These are phyloP conservation scores for Albophoma yamanashiensis DNA, from an alignment of 2,329 filamentous ascomycete species.

Conservation along the genomic window DNA sequence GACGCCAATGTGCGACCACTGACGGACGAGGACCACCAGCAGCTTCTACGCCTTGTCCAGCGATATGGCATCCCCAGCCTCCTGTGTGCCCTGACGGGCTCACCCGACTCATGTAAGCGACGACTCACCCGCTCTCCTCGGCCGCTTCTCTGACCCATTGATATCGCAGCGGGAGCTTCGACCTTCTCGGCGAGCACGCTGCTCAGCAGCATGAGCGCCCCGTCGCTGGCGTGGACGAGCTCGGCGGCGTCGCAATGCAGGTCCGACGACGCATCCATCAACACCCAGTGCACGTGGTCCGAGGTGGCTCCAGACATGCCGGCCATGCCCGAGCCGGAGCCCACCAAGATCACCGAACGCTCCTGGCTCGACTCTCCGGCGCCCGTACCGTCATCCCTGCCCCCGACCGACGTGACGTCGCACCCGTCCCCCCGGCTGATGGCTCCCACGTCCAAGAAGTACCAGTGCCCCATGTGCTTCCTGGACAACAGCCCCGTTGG, in stretches of 20 bases:
- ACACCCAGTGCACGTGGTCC: constrained; percentile 27
- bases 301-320: constrained; percentile 21
- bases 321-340: constrained; percentile 22
- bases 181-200: constrained; percentile 28
- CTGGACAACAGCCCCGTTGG: constrained; percentile 33
- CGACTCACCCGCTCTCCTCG: neutral
- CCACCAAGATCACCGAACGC: constrained; percentile 20
- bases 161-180: constrained; percentile 23
- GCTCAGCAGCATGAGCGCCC: constrained; percentile 27
- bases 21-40: constrained; percentile 26
- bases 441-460: constrained; percentile 27
- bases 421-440: constrained; percentile 25
- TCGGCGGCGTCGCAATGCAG: constrained; percentile 28
- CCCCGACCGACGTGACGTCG: constrained; percentile 20
- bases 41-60: constrained; percentile 23
- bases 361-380: constrained; percentile 30
- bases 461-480: constrained; percentile 35
- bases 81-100: constrained; percentile 23
- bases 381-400: constrained; percentile 23
- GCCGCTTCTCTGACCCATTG: neutral
- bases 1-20: constrained; percentile 24
- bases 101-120: constrained; percentile 24
- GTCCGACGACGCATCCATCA: constrained; percentile 27
- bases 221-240: constrained; percentile 29
- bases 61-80: constrained; percentile 27